Evolutionary conservation across 2,329 filamentous ascomycete species (phyloP), one percentile per base, ranked within the genome.

Genomic region (Trichophyton schoenleinii): DNA sequence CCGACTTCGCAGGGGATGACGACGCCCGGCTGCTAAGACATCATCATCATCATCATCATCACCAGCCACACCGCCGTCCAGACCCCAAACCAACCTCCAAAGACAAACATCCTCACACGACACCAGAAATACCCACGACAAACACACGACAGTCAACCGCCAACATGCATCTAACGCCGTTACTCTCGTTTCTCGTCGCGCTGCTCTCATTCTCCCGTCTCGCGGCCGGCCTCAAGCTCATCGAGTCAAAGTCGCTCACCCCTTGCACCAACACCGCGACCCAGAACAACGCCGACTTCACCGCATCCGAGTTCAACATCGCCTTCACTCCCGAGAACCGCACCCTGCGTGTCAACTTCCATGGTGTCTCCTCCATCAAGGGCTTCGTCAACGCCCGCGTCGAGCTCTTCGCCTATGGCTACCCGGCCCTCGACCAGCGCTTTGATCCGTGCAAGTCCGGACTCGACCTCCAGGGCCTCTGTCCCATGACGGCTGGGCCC

Each of bases 231-330:
- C 80, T 84, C 70, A 81, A 80, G 65, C 79, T 89, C 70, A 87
- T 97, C 69, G 80, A 86, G 68, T 94, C 91, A 61, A 88, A 83
- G 71, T 95, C 91, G 28, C 82, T 96, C 67, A 91, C 89, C 74
- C 82, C 87, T 55, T 96, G 91, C 76, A 88, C 91, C 79, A 79
- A 84, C 63, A 87, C 92, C 74, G 92, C 88, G 28, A 86, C 85
- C 70, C 88, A 91, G 80, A 79, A 84, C 63, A 87, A 92, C 74
- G 92, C 88, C 31, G 86, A 85, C 70, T 95, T 96, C 74, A 88
- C 88, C 3, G 91, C 91, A 68, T 91, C 87, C 68, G 81, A 94
- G 63, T 96, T 96, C 83, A 87, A 95, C 68, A 87, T 96, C 53
- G 71, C 81, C 62, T 85, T 86, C 72, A 76, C 78, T 9, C 72